Evolutionary conservation across 2,329 filamentous ascomycete genomes (phyloP).

Genomic region (Ophiostoma triangulosporum): DNA sequence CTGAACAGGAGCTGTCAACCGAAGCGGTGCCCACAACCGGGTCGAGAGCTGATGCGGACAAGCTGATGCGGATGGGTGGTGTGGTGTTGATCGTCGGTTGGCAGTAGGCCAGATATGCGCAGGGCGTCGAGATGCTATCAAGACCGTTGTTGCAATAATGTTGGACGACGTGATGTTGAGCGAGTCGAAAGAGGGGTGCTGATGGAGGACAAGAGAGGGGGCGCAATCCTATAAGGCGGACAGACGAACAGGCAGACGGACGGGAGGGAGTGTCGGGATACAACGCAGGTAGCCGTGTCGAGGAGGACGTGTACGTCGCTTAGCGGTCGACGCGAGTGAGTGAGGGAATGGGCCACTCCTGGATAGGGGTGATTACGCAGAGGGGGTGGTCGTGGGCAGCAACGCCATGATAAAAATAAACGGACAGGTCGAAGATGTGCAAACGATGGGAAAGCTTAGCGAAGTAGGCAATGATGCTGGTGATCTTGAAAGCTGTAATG

Average conservation of each 20-base stretch:
- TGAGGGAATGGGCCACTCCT: background rate
- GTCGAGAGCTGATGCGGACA: background rate
- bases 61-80: background rate
- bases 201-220: background rate
- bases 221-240: background rate
- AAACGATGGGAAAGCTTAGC: background rate
- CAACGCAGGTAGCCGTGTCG: background rate
- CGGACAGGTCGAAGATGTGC: background rate
- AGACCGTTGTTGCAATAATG: background rate
- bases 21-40: background rate
- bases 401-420: slow-evolving; percentile 7
- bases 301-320: background rate
- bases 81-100: background rate
- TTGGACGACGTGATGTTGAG: background rate
- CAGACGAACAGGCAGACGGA: background rate
- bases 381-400: background rate
- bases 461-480: background rate
- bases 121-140: background rate
- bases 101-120: background rate
- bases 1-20: background rate
- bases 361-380: slow-evolving; percentile 5
- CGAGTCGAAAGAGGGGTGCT: background rate
- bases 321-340: background rate
- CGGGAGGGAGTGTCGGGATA: background rate
- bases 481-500: background rate